Conservation (phyloP, 768 basidiomycete species). For the Guyanaporus albipodus region DNA sequence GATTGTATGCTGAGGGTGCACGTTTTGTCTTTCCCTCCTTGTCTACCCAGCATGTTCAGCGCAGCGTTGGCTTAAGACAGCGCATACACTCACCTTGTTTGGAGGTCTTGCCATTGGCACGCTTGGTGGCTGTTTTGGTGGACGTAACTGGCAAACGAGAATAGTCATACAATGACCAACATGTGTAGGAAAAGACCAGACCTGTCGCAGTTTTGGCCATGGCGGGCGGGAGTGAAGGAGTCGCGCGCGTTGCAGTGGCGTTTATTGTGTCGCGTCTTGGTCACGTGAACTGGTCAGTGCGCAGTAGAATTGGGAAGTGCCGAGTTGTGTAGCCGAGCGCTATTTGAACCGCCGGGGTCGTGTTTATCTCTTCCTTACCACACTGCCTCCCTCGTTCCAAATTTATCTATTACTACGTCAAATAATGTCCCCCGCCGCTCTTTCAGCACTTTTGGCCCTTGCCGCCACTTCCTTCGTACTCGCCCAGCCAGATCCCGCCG, state of each 20-base stretch:
- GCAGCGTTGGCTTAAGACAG: neutral
- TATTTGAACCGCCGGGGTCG: slow-evolving; percentile 17
- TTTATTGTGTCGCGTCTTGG: slow-evolving; percentile 26
- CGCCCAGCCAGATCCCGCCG: slow-evolving; percentile 37
- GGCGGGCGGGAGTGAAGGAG: slow-evolving; percentile 14
- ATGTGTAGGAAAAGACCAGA: slow-evolving; percentile 17
- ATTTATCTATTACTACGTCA: slow-evolving; percentile 2
- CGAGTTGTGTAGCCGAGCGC: slow-evolving; percentile 9
- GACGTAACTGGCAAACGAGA: slow-evolving; percentile 40
- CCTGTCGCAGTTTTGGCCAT: slow-evolving; percentile 55
- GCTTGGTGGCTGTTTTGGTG: slow-evolving; percentile 55
- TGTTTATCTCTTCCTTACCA: neutral
- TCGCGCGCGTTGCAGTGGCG: slow-evolving; percentile 1
- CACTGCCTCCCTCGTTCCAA: neutral
- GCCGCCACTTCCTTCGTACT: slow-evolving; percentile 31
- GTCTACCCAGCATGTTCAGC: slow-evolving; percentile 19
- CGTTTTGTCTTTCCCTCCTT: slow-evolving; percentile 51
- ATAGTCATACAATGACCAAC: slow-evolving; percentile 3
- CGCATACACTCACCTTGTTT: slow-evolving; percentile 32
- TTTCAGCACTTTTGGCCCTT: slow-evolving; percentile 34
- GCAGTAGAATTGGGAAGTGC: slow-evolving; percentile 3
- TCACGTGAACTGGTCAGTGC: slow-evolving; percentile 31
- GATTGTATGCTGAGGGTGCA: slow-evolving; percentile 55
- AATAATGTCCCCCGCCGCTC: slow-evolving; percentile 39
- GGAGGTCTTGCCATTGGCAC: slow-evolving; percentile 43